A percentile compares a stretch with the other conserved stretches of the same genome.
Evolutionary conservation across 2,329 filamentous ascomycete genomes (phyloP).

Genomic region (Penicillium verrucosum): DNA sequence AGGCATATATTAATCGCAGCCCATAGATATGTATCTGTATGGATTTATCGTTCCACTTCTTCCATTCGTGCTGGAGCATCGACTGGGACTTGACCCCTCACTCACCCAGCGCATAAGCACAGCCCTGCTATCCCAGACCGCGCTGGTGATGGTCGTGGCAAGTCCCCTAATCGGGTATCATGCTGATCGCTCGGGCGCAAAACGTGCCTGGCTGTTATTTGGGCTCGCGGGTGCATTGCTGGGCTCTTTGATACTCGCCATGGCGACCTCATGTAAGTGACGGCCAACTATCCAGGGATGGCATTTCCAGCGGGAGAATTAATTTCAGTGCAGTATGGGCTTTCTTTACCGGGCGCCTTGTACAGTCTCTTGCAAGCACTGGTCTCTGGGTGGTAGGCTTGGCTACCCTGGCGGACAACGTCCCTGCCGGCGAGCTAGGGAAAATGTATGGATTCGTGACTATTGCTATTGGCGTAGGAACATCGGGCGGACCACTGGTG

Average conservation of each 20-base stretch:
- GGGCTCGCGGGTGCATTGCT: conserved; percentile 21
- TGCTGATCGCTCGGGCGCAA: conserved; percentile 19
- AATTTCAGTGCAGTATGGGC: conserved; percentile 13
- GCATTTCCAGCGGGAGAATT: background rate
- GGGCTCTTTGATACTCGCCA: conserved; percentile 21
- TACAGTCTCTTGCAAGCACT: conserved; percentile 28
- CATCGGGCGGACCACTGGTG: conserved; percentile 27
- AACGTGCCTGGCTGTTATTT: conserved; percentile 20
- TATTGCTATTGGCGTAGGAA: conserved; percentile 25
- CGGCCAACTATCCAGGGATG: no score
- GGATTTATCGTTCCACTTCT: conserved; percentile 33
- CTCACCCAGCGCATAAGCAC: conserved; percentile 27
- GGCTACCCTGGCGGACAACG: conserved; percentile 26
- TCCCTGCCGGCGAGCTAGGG: conserved; percentile 25
- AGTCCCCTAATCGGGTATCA: conserved; percentile 26
- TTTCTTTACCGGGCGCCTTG: conserved; percentile 26
- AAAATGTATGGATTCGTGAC: conserved; percentile 26
- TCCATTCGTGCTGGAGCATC: conserved; percentile 27
- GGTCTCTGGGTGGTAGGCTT: conserved; percentile 32
- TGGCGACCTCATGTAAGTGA: conserved; percentile 24
- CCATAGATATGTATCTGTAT: conserved; percentile 29
- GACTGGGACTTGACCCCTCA: conserved; percentile 22
- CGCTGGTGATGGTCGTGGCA: conserved; percentile 22
- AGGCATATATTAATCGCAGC: background rate
- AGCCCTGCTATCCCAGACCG: conserved; percentile 25